Evolutionary conservation across 2,329 filamentous ascomycete species (phyloP), one percentile per base, ranked within the genome.

Genomic region (Furcasterigmium sp.): DNA sequence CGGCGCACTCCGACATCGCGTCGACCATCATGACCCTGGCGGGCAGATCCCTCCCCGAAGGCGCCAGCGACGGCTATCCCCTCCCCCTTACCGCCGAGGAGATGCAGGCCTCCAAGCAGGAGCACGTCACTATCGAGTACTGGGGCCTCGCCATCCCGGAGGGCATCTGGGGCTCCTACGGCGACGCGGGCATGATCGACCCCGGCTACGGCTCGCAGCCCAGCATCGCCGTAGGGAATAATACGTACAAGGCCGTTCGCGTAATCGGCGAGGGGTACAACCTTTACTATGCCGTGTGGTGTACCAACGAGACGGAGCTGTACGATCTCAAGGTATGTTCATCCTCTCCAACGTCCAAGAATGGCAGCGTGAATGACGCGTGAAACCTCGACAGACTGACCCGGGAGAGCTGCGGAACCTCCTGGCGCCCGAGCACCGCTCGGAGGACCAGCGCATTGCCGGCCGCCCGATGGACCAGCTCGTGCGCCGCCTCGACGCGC

Each of bases 241-340:
- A 82, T 50, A 82, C 78, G 0, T 84, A 83, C 65, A 83, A 84
- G 59, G 71, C 68, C 0, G 50, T 82, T 17, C 69, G 79, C n/a
- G 59, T 84, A 5, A 64, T 80, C 5, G 63, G 70, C 1, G 55
- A 70, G 3, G 60, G 63, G 4, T 85, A 85, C 53, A 78, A 75
- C 51, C 56, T 85, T 4, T 78, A 80, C 47, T 87, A 87, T 52
- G 73, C 79, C 0, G 78, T 85, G 0, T 87, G 82, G 82, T 87
- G 84, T 53, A 83, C 63, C 10, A 79, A 80, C 40, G 81, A 85
- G 53, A 75, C 78, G 43, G 81, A 87, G 56, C 69, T 84, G 3
- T 87, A 85, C 55, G 73, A 85, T 48, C 53, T 84, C 30, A 73
- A 67, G 52, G 78, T 75, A 54, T 39, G 61, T 53, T 14, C 26